phyloP scores from a whole-genome alignment of 1,139 yeast genomes.

The Suhomyces bribrorum region DNA sequence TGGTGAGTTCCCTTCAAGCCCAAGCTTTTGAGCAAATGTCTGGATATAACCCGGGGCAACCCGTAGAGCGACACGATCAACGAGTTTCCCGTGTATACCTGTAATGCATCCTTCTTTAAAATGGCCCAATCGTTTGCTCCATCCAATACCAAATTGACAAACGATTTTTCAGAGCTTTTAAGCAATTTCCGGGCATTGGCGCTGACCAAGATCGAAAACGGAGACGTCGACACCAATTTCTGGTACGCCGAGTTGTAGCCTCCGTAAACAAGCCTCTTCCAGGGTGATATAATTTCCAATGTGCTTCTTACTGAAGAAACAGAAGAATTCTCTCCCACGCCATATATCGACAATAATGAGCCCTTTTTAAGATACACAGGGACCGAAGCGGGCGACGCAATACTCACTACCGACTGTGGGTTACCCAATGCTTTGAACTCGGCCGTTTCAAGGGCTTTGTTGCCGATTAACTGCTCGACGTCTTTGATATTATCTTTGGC shows the following conservation, averaged over 20 bases:
- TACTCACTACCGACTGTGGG: conserved; percentile 45
- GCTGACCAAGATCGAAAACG: conserved; percentile 46
- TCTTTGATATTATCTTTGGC: conserved; percentile 15
- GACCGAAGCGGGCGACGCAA: conserved; percentile 57
- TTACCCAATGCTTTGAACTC: conserved; percentile 44
- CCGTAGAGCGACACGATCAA: conserved; percentile 36
- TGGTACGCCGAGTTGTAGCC: conserved; percentile 45
- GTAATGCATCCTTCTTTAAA: conserved; percentile 46
- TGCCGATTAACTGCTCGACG: conserved; percentile 12
- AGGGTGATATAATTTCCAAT: conserved; percentile 34
- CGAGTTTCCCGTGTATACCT: conserved; percentile 54
- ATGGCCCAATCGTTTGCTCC: conserved; percentile 66
- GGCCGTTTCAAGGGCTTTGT: conserved; percentile 16
- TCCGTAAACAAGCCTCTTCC: conserved; percentile 44
- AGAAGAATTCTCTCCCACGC: conserved; percentile 24
- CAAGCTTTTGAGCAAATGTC: conserved; percentile 30
- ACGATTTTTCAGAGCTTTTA: conserved; percentile 29
- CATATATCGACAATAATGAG: conserved; percentile 50
- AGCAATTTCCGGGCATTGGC: conserved; percentile 24
- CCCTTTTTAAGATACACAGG: conserved; percentile 52
- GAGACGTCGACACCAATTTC: conserved; percentile 48
- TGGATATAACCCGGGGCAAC: conserved; percentile 45
- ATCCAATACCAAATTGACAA: conserved; percentile 49
- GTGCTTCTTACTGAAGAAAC: conserved; percentile 29
- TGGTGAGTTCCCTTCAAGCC: conserved; percentile 22